Evolutionary conservation across 495 filamentous ascomycete species (phyloP), one percentile per base, ranked within the genome.

Genomic region (Cercophora scortea): DNA sequence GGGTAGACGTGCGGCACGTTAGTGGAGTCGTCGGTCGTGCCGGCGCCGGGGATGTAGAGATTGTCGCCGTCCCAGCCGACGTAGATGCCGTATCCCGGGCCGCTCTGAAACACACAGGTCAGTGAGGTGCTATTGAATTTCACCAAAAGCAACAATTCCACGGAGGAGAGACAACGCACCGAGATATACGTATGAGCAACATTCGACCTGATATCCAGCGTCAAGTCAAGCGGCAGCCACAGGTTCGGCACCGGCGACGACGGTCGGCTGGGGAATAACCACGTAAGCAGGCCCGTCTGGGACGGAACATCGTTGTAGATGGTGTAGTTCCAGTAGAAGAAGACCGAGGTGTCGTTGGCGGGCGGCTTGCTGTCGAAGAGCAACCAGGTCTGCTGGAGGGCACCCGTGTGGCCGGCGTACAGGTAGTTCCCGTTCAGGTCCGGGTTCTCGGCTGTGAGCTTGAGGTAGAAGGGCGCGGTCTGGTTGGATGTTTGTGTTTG

Each of bases 321-420:
- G 52, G 64, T 66, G 63, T 68, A 71, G 61, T 75, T 75, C 35
- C 36, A 46, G 50, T 42, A 51, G 43, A 60, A 59, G 32, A 9
- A 35, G 34, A 35, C 17, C 54, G 52, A 65, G 17, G 48, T 47
- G 0, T 33, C 41, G 33, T 46, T 41, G 18, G 53, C 19, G n/a
- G 60, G 53, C 40, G 51, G 32, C 34, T 43, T 42, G 7, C 47
- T 53, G 32, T 60, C 59, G 38, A 49, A 51, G 50, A 76, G 56
- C 62, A 80, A 84, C 38, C 83, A 66, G 9, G 68, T 72, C 53
- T 80, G 72, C 32, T 74, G 77, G 15, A 72, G 78, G 36, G 80
- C 79, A 10, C 81, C 81, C 19, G 74, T 62, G 55, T 82, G 80
- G 65, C 81, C 83, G 33, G 79, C 61, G 6, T 41, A 41, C 36